Conservation (phyloP, 2,329 filamentous ascomycete species). For the Claviceps quebecensis region DNA sequence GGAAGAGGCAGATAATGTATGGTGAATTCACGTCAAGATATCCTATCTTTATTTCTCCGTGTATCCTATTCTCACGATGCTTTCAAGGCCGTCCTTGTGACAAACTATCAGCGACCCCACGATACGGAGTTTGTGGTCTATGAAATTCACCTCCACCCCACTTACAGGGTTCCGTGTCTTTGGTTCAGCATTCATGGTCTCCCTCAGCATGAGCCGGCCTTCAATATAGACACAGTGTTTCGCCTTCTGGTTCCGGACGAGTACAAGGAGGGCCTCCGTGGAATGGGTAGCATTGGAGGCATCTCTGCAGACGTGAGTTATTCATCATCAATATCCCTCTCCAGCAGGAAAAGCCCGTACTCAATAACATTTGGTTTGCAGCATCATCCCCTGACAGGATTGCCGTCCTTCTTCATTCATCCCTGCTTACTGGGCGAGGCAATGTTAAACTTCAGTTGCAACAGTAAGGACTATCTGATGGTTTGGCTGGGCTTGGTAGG, state of each 20-base stretch:
- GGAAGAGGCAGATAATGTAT: slow-evolving; percentile 39
- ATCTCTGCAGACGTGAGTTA: slow-evolving; percentile 63
- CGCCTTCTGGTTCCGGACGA: slow-evolving; percentile 53
- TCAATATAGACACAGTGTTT: slow-evolving; percentile 57
- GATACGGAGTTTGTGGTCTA: slow-evolving; percentile 45
- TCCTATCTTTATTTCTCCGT: background rate
- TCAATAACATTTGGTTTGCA: slow-evolving; percentile 30
- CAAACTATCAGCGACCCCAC: slow-evolving; percentile 11
- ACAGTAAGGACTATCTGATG: slow-evolving; percentile 60
- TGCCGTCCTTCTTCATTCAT: slow-evolving; percentile 80
- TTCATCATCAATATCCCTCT: slow-evolving; percentile 1
- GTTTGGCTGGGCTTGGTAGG: slow-evolving; percentile 85
- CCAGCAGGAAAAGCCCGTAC: slow-evolving; percentile 7
- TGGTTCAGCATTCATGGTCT: slow-evolving; percentile 57
- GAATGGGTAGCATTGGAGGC: slow-evolving; percentile 51
- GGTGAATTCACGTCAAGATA: slow-evolving; percentile 3
- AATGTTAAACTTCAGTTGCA: slow-evolving; percentile 51
- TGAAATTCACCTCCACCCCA: slow-evolving; percentile 61
- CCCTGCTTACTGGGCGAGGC: slow-evolving; percentile 79
- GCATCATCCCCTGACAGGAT: slow-evolving; percentile 70
- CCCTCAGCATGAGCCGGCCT: slow-evolving; percentile 38
- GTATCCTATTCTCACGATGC: slow-evolving; percentile 10
- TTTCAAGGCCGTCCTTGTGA: slow-evolving; percentile 27
- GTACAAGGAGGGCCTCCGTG: slow-evolving; percentile 46
- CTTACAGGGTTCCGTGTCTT: slow-evolving; percentile 60